Evolutionary conservation across 2,329 filamentous ascomycete species (phyloP), one percentile per base, ranked within the genome.

Genomic region (Talaromyces pinophilus): DNA sequence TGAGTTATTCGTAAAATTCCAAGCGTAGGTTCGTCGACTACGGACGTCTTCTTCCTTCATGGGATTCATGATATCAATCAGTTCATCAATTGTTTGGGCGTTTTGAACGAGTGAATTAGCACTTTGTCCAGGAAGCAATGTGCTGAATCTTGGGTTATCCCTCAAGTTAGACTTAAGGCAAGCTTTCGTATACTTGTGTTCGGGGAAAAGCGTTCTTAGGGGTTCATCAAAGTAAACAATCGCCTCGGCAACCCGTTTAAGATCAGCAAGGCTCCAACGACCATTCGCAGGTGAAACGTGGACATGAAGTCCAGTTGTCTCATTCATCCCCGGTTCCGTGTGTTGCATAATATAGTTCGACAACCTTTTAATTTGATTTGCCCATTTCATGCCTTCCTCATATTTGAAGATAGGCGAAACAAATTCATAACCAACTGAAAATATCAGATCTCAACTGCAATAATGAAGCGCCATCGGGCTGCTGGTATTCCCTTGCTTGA

Each of bases 1-100:
- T 13, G 60, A 52, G 3, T 13, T 28, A 11, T 35, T 50, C 10
- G 46, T 62, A 19, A 62, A 54, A 30, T 62, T 62, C 60, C 60
- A 62, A 19, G 60, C 25, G 60, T 62, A 62, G 15, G 40, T 28
- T 52, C 60, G 30, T 17, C 8, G 30, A 15, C 19, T 35, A 2
- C 10, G 15, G 7, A 5, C 2, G 13, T n/a, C 25, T 5, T 33
- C 8, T 2, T 11, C 19, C 4, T 6, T 5, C 11, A 19, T 13
- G 4, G 46, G n/a, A n/a, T 62, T 62, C 7, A 62, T 22, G n/a
- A 52, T n/a, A 6, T 40, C 6, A n/a, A 54, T 30, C 13, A 62
- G 22, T 19, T 38, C 19, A 5, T 62, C 44, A 7, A 28, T 22
- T 8, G 46, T 48, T 28, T 40, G 17, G 30, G 44, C 19, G 10